Percentiles rank a stretch among this genome's conserved stretches.
Conservation (phyloP, 2,329 filamentous ascomycete species). For the Fusarium fujikuroi region DNA sequence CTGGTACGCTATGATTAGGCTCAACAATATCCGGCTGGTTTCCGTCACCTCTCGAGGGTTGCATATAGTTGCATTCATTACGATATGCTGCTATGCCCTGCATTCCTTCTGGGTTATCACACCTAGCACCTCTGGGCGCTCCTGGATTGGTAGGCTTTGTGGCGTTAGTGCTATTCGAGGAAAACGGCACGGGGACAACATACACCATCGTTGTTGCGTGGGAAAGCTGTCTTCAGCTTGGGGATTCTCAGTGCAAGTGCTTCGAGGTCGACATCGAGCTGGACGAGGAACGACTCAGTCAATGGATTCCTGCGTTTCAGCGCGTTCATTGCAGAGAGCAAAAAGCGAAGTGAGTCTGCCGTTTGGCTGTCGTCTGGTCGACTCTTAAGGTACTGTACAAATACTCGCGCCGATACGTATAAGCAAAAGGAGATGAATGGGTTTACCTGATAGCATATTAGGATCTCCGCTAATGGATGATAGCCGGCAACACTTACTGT, state of each 20-base stretch:
- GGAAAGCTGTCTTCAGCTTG: constrained; percentile 65
- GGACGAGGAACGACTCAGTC: constrained; percentile 93
- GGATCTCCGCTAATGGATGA: not conserved
- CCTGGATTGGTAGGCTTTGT: constrained; percentile 44
- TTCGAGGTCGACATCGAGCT: constrained; percentile 91
- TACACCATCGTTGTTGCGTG: constrained; percentile 64
- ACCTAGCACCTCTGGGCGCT: constrained; percentile 40
- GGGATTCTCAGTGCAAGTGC: constrained; percentile 72
- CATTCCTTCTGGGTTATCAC: constrained; percentile 51
- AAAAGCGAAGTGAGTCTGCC: constrained; percentile 85
- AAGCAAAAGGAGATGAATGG: constrained; percentile 95
- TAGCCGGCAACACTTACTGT: constrained; percentile 66
- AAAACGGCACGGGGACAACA: constrained; percentile 42
- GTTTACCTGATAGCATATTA: constrained; percentile 75
- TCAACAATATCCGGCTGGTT: constrained; percentile 56
- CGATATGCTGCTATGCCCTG: constrained; percentile 57
- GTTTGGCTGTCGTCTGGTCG: constrained; percentile 85
- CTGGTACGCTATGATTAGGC: constrained; percentile 45
- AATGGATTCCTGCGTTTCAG: constrained; percentile 89
- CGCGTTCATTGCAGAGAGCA: constrained; percentile 89
- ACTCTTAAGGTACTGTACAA: constrained; percentile 96
- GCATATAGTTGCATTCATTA: constrained; percentile 58
- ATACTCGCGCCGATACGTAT: constrained; percentile 94
- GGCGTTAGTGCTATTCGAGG: constrained; percentile 33
- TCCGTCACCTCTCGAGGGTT: constrained; percentile 53